Evolutionary conservation across 2,329 filamentous ascomycete species (phyloP).

Genomic region (Lomentospora prolificans): DNA sequence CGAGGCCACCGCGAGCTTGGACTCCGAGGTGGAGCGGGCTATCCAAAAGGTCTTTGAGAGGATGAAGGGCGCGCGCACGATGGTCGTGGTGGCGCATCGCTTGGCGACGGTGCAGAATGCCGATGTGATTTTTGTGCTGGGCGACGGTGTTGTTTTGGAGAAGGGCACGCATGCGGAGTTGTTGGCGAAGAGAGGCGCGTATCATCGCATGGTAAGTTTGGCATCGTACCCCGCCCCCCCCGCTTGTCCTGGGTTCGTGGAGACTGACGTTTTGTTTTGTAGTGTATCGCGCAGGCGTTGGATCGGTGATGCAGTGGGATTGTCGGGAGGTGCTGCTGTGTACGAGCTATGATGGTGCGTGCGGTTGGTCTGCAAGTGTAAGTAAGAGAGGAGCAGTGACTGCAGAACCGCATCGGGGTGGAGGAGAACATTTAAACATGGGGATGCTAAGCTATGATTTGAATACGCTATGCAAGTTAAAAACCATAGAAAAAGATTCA

Average conservation of each 20-base stretch:
- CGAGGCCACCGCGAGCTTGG: constrained; percentile 57
- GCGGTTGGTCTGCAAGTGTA: not conserved
- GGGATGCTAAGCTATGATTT: too few species aligned
- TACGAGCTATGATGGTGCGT: not conserved
- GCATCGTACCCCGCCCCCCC: constrained; percentile 17
- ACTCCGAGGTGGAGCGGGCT: constrained; percentile 44
- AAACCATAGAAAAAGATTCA: not conserved
- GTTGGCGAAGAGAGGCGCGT: constrained; percentile 38
- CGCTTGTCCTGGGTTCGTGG: not conserved
- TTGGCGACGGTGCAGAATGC: constrained; percentile 31
- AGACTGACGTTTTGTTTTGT: not conserved
- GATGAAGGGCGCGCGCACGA: constrained; percentile 23
- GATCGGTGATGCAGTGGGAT: constrained; percentile 2
- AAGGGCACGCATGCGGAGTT: constrained; percentile 40
- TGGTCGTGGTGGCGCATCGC: constrained; percentile 32
- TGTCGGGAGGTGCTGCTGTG: too few species aligned
- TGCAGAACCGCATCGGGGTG: not conserved
- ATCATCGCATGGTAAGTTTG: constrained; percentile 38
- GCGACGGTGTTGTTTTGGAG: constrained; percentile 30
- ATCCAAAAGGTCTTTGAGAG: constrained; percentile 45
- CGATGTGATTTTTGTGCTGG: constrained; percentile 33
- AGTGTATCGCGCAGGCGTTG: constrained; percentile 7
- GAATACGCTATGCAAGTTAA: too few species aligned
- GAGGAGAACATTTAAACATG: not conserved
- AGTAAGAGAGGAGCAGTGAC: too few species aligned